Conservation (phyloP, 176 grass and related monocot genomes). For the Carex littledalei region DNA sequence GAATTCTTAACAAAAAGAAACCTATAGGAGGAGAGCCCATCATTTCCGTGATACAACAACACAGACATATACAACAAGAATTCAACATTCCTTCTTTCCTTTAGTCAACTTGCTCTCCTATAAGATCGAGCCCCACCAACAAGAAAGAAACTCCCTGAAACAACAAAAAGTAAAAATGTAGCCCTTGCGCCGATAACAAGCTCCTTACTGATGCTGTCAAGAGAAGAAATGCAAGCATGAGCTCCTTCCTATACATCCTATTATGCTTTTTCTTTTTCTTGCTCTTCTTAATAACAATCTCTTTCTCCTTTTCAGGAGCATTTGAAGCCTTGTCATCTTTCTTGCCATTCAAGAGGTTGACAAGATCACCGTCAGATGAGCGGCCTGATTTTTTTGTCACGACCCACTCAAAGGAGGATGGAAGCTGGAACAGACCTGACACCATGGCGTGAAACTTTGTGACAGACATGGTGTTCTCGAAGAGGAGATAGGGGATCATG, state of each 20-base stretch:
- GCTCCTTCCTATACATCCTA: conserved; percentile 44
- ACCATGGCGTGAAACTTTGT: conserved; percentile 58
- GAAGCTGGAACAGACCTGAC: conserved; percentile 47
- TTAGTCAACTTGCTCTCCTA: conserved; percentile 38
- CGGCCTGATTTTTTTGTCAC: conserved; percentile 48
- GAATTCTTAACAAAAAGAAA: conserved; percentile 13
- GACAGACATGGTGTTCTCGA: conserved; percentile 58
- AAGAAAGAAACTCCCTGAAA: conserved; percentile 46
- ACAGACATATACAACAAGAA: background rate
- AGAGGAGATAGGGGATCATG: conserved; percentile 45
- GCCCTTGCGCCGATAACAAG: conserved; percentile 45
- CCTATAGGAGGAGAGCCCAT: background rate
- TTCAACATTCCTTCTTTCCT: background rate
- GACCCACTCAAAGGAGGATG: conserved; percentile 44
- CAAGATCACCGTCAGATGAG: conserved; percentile 34
- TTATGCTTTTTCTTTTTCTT: conserved; percentile 34
- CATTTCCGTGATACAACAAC: conserved; percentile 11
- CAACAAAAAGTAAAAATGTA: conserved; percentile 51
- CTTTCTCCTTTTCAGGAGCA: conserved; percentile 11
- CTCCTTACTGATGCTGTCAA: conserved; percentile 35
- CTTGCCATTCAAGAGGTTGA: background rate
- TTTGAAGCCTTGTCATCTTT: background rate
- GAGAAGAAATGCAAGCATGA: conserved; percentile 41
- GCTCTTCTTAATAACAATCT: background rate
- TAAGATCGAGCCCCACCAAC: conserved; percentile 43